Evolutionary conservation across 202 grass and related monocot species (phyloP).

Genomic region (Brachypodium distachyon): DNA sequence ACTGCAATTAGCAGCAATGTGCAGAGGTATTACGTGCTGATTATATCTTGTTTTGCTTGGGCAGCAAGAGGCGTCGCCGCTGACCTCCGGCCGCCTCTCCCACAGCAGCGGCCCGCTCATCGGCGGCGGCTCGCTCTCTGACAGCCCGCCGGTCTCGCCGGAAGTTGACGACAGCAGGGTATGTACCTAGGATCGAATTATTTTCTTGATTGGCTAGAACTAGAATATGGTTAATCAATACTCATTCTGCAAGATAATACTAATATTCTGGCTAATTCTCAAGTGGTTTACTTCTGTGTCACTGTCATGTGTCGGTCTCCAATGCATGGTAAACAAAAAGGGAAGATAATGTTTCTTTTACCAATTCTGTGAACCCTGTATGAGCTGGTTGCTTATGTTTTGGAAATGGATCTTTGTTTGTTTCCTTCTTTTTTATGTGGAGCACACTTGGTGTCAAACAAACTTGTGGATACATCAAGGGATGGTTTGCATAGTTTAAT

Average conservation of each 20-base stretch:
- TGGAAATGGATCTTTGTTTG: slow-evolving; percentile 1
- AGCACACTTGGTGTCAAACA: neutral
- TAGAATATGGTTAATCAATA: neutral
- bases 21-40: neutral
- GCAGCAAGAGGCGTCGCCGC: slow-evolving; percentile 72
- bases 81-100: slow-evolving; percentile 87
- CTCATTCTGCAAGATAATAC: no score
- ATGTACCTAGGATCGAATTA: no score
- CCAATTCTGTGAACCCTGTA: neutral
- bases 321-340: neutral
- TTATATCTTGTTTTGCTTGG: neutral
- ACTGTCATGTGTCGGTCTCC: neutral
- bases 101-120: slow-evolving; percentile 96
- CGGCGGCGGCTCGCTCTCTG: slow-evolving; percentile 77
- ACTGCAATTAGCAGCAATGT: neutral
- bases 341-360: neutral
- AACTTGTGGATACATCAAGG: neutral
- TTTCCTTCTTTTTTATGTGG: neutral
- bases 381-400: slow-evolving; percentile 4
- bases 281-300: neutral
- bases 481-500: neutral
- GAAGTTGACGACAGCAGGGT: slow-evolving; percentile 88
- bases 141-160: slow-evolving; percentile 92
- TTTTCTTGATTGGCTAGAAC: neutral
- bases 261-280: neutral